Evolutionary conservation across 1,139 yeast genomes (phyloP).

Genomic region (Blastobotrys aristatus): DNA sequence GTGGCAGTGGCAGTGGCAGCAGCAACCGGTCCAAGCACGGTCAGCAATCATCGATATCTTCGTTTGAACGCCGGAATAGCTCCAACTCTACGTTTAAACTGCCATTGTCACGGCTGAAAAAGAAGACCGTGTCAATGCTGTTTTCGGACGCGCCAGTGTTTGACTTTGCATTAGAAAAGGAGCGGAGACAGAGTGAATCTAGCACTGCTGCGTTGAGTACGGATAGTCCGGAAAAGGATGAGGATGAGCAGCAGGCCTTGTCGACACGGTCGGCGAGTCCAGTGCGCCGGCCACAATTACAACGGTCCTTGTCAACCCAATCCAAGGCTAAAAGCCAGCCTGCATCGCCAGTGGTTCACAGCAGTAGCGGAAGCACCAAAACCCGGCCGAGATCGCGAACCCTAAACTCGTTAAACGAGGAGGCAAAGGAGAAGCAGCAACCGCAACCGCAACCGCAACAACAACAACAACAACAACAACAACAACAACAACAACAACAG

Average conservation of each 20-base stretch:
- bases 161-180: slow-evolving; percentile 8
- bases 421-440: slow-evolving; percentile 1
- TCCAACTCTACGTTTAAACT: slow-evolving; percentile 12
- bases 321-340: no score
- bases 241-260: not conserved
- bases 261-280: slow-evolving; percentile 5
- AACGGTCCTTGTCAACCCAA: not conserved
- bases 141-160: slow-evolving; percentile 13
- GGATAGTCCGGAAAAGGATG: slow-evolving; percentile 1
- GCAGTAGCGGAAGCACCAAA: slow-evolving; percentile 1
- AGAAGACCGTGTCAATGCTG: slow-evolving; percentile 20
- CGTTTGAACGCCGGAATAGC: not conserved
- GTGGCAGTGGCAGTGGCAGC: no score
- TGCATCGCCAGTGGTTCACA: not conserved
- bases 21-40: not conserved
- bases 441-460: not conserved
- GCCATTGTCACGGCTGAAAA: slow-evolving; percentile 19
- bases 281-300: slow-evolving; percentile 9
- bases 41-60: not conserved
- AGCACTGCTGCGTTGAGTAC: slow-evolving; percentile 1
- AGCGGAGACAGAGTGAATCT: slow-evolving; percentile 8
- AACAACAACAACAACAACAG: no score
- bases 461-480: not conserved
- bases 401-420: slow-evolving; percentile 13
- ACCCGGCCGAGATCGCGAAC: slow-evolving; percentile 16